Evolutionary conservation across 78 protist genomes (phyloP).

Genomic region (Chrysochromulina parva): DNA sequence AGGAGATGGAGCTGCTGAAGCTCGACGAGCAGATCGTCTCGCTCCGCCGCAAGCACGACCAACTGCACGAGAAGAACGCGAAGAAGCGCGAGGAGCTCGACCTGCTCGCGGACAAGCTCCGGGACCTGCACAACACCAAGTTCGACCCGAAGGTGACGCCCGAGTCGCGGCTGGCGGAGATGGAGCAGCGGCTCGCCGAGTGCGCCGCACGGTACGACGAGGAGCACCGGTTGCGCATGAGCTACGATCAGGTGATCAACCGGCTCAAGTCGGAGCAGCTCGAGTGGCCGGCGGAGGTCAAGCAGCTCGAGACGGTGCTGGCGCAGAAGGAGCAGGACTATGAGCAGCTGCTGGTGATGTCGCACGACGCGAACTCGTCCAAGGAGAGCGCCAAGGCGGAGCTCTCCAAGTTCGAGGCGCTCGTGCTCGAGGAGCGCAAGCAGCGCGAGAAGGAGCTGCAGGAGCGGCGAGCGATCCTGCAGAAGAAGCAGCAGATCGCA

Average conservation of each 20-base stretch:
- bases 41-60: neutral
- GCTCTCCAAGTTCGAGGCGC: slow-evolving; percentile 41
- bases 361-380: slow-evolving; percentile 58
- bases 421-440: slow-evolving; percentile 40
- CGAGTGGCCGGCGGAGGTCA: slow-evolving; percentile 42
- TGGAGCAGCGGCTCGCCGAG: slow-evolving; percentile 38
- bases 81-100: neutral
- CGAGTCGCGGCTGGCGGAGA: neutral
- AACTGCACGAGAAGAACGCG: neutral
- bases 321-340: slow-evolving; percentile 44
- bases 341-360: slow-evolving; percentile 43
- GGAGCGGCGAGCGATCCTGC: neutral
- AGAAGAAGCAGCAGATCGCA: slow-evolving; percentile 2
- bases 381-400: slow-evolving; percentile 43
- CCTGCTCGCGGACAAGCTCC: neutral
- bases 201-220: slow-evolving; percentile 65
- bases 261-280: slow-evolving; percentile 67
- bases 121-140: neutral
- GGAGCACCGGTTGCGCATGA: slow-evolving; percentile 43
- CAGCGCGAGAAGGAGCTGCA: slow-evolving; percentile 37
- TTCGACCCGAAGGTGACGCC: neutral
- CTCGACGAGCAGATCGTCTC: slow-evolving; percentile 21
- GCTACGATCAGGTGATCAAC: slow-evolving; percentile 62
- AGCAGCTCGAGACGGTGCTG: slow-evolving; percentile 38
- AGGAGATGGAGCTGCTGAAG: neutral